Evolutionary conservation across 345 rosid genomes (phyloP).

Genomic region (Reutealis trisperma): DNA sequence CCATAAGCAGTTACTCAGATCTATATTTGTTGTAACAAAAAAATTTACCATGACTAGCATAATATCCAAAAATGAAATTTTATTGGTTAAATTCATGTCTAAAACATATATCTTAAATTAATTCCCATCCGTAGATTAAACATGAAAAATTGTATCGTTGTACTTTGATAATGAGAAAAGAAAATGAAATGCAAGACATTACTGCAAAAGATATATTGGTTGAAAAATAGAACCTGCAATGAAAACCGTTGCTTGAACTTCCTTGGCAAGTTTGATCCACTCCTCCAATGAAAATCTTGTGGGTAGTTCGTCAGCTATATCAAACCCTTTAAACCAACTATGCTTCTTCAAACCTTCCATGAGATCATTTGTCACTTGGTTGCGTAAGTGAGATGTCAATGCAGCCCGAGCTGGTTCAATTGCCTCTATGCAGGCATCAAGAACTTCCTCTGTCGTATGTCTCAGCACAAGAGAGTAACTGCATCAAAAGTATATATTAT

Average conservation of each 20-base stretch:
- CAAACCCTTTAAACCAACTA: slow-evolving; percentile 80
- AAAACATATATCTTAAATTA: background rate
- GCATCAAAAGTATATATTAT: slow-evolving; percentile 26
- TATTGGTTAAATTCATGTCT: background rate
- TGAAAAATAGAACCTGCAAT: slow-evolving; percentile 68
- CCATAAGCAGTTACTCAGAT: background rate
- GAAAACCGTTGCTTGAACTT: slow-evolving; percentile 73
- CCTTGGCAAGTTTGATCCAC: slow-evolving; percentile 77
- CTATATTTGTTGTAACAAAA: background rate
- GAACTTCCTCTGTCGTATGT: slow-evolving; percentile 97
- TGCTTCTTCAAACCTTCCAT: slow-evolving; percentile 64
- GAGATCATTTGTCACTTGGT: slow-evolving; percentile 74
- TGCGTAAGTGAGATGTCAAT: slow-evolving; percentile 73
- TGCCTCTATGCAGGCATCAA: slow-evolving; percentile 82
- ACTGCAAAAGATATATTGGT: background rate
- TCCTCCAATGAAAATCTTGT: slow-evolving; percentile 54
- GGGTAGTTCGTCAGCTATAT: slow-evolving; percentile 71
- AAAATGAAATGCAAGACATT: slow-evolving; percentile 5
- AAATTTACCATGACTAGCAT: background rate
- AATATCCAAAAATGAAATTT: background rate
- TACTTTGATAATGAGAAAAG: slow-evolving; percentile 3
- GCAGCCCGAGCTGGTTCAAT: slow-evolving; percentile 79
- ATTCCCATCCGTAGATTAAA: background rate
- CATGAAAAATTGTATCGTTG: background rate
- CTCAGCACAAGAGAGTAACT: slow-evolving; percentile 92